Conservation (phyloP, 2,329 filamentous ascomycete genomes). For the Setomelanomma holmii region DNA sequence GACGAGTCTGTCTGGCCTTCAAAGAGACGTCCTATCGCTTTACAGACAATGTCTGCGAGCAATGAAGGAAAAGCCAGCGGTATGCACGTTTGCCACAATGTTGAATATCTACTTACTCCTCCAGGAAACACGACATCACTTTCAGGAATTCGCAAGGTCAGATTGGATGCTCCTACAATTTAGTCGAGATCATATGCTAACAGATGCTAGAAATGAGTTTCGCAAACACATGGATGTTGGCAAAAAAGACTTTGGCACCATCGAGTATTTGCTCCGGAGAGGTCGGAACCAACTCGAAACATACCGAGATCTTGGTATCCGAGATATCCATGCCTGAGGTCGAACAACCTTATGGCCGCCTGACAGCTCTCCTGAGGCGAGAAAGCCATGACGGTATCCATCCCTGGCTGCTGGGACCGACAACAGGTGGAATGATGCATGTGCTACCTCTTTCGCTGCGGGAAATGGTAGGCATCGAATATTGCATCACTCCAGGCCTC, state of each 20-base stretch:
- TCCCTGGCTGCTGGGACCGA: not conserved
- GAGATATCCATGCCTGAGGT: constrained; percentile 58
- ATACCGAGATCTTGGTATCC: constrained; percentile 81
- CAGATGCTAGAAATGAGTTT: constrained; percentile 72
- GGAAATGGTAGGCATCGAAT: not conserved
- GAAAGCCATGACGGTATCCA: not conserved
- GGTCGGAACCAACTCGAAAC: constrained; percentile 81
- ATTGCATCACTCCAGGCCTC: not conserved
- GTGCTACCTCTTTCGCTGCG: not conserved
- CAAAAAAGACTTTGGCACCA: constrained; percentile 84
- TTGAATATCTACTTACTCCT: constrained; percentile 16
- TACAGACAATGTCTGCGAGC: constrained; percentile 88
- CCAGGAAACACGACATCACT: constrained; percentile 66
- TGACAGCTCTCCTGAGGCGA: not conserved
- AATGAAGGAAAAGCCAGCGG: constrained; percentile 78
- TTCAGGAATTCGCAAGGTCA: constrained; percentile 69
- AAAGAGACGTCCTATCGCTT: constrained; percentile 83
- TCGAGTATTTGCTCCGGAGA: constrained; percentile 85
- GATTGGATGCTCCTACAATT: not conserved
- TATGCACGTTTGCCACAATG: too few species aligned
- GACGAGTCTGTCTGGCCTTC: constrained; percentile 78
- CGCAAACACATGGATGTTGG: constrained; percentile 71
- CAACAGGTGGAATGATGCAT: not conserved
- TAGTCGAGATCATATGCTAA: constrained; percentile 9
- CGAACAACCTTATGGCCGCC: not conserved